Conservation (phyloP, 441 rosid genomes). For the Euphorbia corollata region DNA sequence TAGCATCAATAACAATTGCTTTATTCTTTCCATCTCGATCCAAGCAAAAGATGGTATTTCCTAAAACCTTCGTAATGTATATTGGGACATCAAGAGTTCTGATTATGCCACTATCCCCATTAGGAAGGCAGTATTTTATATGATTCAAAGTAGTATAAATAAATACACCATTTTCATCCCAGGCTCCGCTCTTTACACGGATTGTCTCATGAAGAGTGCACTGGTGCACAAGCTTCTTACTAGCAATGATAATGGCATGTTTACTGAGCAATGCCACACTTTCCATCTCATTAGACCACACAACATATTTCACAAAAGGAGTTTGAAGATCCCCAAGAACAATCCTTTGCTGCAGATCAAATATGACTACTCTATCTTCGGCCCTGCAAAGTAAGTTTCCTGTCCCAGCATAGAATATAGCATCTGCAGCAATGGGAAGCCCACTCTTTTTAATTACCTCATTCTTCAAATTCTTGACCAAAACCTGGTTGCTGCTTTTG, state of each 20-base stretch:
- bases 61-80: slow-evolving; percentile 71
- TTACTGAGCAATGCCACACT: slow-evolving; percentile 81
- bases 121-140: slow-evolving; percentile 79
- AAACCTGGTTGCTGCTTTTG: slow-evolving; percentile 61
- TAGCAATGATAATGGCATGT: slow-evolving; percentile 67
- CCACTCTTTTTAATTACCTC: slow-evolving; percentile 61
- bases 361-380: slow-evolving; percentile 66
- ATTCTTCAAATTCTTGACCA: slow-evolving; percentile 59
- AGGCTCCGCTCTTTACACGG: slow-evolving; percentile 81
- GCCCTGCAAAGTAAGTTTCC: slow-evolving; percentile 72
- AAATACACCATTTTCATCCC: slow-evolving; percentile 84
- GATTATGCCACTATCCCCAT: slow-evolving; percentile 79
- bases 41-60: slow-evolving; percentile 61
- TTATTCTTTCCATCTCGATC: slow-evolving; percentile 80
- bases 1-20: slow-evolving; percentile 59
- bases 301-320: slow-evolving; percentile 61
- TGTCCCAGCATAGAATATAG: slow-evolving; percentile 77
- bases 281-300: slow-evolving; percentile 88
- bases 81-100: slow-evolving; percentile 73
- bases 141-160: slow-evolving; percentile 74
- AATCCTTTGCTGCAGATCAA: slow-evolving; percentile 74
- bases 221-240: slow-evolving; percentile 63
- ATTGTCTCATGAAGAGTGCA: slow-evolving; percentile 79
- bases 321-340: slow-evolving; percentile 77
- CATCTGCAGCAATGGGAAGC: slow-evolving; percentile 62